Evolutionary conservation across 1,139 yeast genomes (phyloP).

Genomic region (Pichiaceae sp.): DNA sequence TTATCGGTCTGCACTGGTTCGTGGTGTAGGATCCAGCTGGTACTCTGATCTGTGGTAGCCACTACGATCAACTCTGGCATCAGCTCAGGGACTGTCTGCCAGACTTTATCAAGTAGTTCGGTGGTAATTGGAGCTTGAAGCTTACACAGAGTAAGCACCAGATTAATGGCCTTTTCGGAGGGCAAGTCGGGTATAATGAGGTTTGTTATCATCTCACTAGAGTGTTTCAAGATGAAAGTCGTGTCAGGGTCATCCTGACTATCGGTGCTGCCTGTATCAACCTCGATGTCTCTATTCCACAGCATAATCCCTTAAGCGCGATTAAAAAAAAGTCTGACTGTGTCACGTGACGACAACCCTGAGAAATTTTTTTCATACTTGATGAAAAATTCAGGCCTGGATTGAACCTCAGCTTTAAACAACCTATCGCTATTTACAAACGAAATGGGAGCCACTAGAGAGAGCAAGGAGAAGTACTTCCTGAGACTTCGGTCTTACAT

Average conservation of each 20-base stretch:
- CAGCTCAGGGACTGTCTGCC: not conserved
- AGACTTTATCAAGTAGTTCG: not conserved
- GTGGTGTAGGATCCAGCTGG: too few species aligned
- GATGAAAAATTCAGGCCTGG: too few species aligned
- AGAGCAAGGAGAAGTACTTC: slow-evolving; percentile 94
- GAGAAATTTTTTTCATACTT: too few species aligned
- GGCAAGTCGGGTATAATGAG: not conserved
- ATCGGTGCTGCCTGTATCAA: too few species aligned
- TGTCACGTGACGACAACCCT: too few species aligned
- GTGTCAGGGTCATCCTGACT: not conserved
- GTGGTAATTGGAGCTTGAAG: not conserved
- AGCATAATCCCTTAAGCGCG: too few species aligned
- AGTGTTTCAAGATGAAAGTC: not conserved
- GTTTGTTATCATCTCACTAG: not conserved
- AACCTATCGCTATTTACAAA: slow-evolving; percentile 81
- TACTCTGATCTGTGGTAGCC: not conserved
- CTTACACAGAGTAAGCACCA: not conserved
- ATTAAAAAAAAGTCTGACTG: too few species aligned
- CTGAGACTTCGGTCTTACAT: slow-evolving; percentile 89
- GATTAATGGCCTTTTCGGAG: not conserved
- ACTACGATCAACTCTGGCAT: not conserved
- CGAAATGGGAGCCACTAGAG: slow-evolving; percentile 99
- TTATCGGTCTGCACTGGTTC: too few species aligned
- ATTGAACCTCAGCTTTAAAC: slow-evolving; percentile 75
- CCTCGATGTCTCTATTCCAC: too few species aligned